These are phyloP conservation scores for Tubosaeta sp. DNA, from an alignment of 768 basidiomycete species.

Conservation along the genomic window DNA sequence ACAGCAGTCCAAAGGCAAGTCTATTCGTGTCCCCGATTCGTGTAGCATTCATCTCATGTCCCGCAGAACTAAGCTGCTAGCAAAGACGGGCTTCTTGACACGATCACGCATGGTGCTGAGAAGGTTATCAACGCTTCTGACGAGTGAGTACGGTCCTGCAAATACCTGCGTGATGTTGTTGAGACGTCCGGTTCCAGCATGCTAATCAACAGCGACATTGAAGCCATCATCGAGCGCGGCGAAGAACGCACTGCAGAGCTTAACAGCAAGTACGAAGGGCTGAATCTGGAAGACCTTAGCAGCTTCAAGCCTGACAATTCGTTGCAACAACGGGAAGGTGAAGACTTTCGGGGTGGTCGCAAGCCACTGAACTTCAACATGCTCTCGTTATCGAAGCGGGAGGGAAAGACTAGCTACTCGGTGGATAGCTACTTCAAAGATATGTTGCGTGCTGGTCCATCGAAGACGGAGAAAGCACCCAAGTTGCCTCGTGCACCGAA, in stretches of 20 bases:
- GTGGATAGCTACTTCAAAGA: conserved; percentile 96
- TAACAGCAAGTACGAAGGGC: conserved; percentile 86
- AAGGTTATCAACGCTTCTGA: conserved; percentile 85
- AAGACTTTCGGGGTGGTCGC: conserved; percentile 79
- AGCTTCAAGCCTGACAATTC: conserved; percentile 95
- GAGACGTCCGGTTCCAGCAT: conserved; percentile 39
- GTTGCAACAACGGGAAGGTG: conserved; percentile 93
- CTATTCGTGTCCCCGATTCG: not conserved
- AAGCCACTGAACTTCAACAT: conserved; percentile 73
- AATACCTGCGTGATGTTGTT: not conserved
- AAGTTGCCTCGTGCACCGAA: conserved; percentile 86
- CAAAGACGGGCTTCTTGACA: conserved; percentile 95
- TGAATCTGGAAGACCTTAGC: conserved; percentile 91
- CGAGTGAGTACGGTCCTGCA: conserved; percentile 44
- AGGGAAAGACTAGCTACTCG: conserved; percentile 91
- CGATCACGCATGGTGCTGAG: conserved; percentile 98
- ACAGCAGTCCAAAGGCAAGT: conserved; percentile 70
- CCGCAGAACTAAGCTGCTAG: conserved; percentile 58
- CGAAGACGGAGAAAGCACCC: conserved; percentile 76
- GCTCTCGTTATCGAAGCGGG: conserved; percentile 86
- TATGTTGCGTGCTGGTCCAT: conserved; percentile 73
- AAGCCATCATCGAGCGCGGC: conserved; percentile 86
- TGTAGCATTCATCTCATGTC: not conserved
- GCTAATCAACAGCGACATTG: conserved; percentile 85
- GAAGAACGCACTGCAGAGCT: conserved; percentile 88